Base-by-base conservation (phyloP, 345 rosid genomes). In the Syzygium oleosum region DNA sequence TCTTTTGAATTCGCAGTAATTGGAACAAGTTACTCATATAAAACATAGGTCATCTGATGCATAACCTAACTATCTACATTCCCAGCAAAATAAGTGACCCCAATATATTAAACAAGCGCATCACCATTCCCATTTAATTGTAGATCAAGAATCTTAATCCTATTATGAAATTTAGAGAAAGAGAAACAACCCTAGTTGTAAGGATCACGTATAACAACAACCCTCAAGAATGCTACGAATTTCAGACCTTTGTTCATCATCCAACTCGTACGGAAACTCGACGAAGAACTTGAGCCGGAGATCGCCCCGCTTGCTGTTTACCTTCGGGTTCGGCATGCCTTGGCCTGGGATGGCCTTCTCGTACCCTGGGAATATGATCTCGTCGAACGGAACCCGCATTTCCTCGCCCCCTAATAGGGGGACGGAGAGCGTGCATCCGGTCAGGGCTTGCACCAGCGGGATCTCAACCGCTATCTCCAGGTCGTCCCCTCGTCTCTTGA, bases 371-470 rank as follows among this genome's bases (percentile, higher is more conserved):
- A 87, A 94, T 65, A 95, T 92, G 41, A 95, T 86, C 11, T 95
- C 95, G 6, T 91, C 92, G 5, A 96, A n/a, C 3, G 92, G 52
- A 51, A 97, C 58, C 7, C 90, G 85, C 97, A 92, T 95, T 3
- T 86, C 89, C 14, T 93, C 95, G 4, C 97, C 97, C 7, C 92
- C 96, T 27, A 97, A 63, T 25, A 96, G 84, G 25, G 99, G 99
- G 11, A 95, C 94, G 4, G 93, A 90, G 85, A 97, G 92, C 6
- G 93, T 87, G 89, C 98, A 95, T 16, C 99, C 99, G 0, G 97
- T 92, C 46, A 97, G 94, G 56, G 99, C 98, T 87, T 95, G 91
- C 68, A 95, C 89, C 80, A 97, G 87, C 34, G 98, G 98, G 55
- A 96, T 94, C 93, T 94, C 98, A 0, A 92, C 95, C 2, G 90